These are phyloP conservation scores for Dissophora ornata DNA, from an alignment of 192 early-diverging fungal genomes.

Conservation along the genomic window DNA sequence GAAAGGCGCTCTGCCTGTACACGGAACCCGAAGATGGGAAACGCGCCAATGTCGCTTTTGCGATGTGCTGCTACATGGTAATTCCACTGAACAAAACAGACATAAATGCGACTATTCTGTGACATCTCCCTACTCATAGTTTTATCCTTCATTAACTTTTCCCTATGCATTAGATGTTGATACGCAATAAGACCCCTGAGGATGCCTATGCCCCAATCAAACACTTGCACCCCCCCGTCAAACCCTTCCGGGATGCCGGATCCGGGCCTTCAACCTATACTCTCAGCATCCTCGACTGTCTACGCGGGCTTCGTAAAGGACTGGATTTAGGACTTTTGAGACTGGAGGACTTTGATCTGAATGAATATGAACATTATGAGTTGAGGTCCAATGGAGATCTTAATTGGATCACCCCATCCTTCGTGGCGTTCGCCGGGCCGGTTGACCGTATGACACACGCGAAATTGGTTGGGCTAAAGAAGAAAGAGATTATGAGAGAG, in stretches of 20 bases:
- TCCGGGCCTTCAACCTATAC: conserved; percentile 74
- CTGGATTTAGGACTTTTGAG: conserved; percentile 68
- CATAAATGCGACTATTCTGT: too few relatives aligned
- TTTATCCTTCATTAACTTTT: too few relatives aligned
- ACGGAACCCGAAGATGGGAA: conserved; percentile 67
- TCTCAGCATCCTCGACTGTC: conserved; percentile 74
- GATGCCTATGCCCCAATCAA: conserved; percentile 68
- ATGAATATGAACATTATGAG: conserved; percentile 82
- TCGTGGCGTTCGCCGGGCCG: conserved; percentile 76
- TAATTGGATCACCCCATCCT: conserved; percentile 79
- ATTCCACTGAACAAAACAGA: too few relatives aligned
- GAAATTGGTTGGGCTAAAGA: background rate
- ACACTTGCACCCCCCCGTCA: conserved; percentile 9
- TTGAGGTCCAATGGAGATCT: conserved; percentile 76
- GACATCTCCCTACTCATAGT: too few relatives aligned
- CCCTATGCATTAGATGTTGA: too few relatives aligned
- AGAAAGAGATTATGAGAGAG: background rate
- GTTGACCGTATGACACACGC: conserved; percentile 60
- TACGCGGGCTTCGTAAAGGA: conserved; percentile 70
- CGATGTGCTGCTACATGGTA: conserved; percentile 79
- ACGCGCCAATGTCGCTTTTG: conserved; percentile 75
- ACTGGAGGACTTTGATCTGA: conserved; percentile 67
- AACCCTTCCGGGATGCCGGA: conserved; percentile 77
- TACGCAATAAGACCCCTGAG: conserved; percentile 69
- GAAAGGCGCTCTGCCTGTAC: conserved; percentile 58